Percentiles rank a stretch among this genome's conserved stretches.
Evolutionary conservation across 208 protist species (phyloP).

Genomic region (Leishmania turanica): DNA sequence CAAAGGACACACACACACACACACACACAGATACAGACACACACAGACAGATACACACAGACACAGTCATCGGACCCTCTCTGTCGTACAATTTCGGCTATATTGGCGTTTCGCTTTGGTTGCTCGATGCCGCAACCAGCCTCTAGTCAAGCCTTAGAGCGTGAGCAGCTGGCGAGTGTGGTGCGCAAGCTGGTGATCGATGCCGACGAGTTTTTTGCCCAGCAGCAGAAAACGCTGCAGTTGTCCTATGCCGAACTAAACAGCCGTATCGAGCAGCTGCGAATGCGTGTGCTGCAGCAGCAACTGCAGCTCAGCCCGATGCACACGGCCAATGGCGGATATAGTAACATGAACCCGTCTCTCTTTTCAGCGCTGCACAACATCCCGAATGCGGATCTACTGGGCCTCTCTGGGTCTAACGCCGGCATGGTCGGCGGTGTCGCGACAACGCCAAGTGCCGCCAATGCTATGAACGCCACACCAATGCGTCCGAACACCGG

Average conservation of each 20-base stretch:
- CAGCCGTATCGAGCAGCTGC: constrained; percentile 55
- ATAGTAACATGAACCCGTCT: constrained; percentile 27
- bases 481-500: constrained; percentile 23
- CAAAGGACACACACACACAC: neutral
- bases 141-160: constrained; percentile 15
- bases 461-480: constrained; percentile 27
- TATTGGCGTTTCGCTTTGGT: neutral
- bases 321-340: constrained; percentile 18
- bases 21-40: neutral
- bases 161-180: constrained; percentile 40
- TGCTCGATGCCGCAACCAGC: constrained; percentile 13
- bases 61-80: neutral
- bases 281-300: constrained; percentile 37
- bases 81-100: neutral
- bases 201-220: constrained; percentile 55
- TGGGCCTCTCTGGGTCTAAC: constrained; percentile 4
- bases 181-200: constrained; percentile 48
- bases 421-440: constrained; percentile 9
- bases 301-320: constrained; percentile 10
- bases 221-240: constrained; percentile 61
- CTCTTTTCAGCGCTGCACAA: constrained; percentile 24
- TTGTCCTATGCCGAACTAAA: constrained; percentile 52
- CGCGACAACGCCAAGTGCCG: neutral
- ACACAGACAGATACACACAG: neutral
- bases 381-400: constrained; percentile 15